Conservation (phyloP, 2,329 filamentous ascomycete species). For the Hymenoscyphus repandus region DNA sequence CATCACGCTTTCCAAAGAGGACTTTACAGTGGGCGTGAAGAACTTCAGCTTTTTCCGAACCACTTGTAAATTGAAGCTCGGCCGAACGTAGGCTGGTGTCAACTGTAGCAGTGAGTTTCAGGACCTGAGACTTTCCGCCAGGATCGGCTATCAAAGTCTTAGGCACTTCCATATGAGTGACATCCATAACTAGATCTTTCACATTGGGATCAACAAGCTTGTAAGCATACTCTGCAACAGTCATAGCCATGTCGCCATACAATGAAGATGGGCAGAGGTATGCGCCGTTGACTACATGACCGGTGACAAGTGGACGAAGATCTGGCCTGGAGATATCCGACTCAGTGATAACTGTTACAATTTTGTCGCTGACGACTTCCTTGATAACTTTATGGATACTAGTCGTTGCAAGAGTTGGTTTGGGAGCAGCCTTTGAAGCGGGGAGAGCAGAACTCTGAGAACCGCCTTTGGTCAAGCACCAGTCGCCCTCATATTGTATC, state of each 20-base stretch:
- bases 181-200: constrained; percentile 55
- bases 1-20: constrained; percentile 52
- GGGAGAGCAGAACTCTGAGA: neutral
- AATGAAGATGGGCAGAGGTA: constrained; percentile 53
- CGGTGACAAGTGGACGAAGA: constrained; percentile 48
- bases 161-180: constrained; percentile 61
- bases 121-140: constrained; percentile 45
- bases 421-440: constrained; percentile 12
- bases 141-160: constrained; percentile 61
- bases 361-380: constrained; percentile 47
- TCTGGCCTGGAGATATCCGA: constrained; percentile 50
- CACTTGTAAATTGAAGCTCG: constrained; percentile 53
- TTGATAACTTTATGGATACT: constrained; percentile 51
- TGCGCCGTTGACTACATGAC: constrained; percentile 55
- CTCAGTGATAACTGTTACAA: constrained; percentile 46
- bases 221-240: constrained; percentile 62
- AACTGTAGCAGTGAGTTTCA: constrained; percentile 56
- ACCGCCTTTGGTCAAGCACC: constrained; percentile 56
- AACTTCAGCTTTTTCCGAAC: constrained; percentile 51
- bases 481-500: constrained; percentile 61
- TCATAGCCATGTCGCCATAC: constrained; percentile 57
- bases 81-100: constrained; percentile 51
- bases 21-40: constrained; percentile 61
- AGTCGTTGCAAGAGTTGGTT: constrained; percentile 49
- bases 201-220: constrained; percentile 54